A percentile compares a stretch with the other conserved stretches of the same genome.
Conservation (phyloP, 768 basidiomycete genomes). For the Leucogyrophana mollusca region DNA sequence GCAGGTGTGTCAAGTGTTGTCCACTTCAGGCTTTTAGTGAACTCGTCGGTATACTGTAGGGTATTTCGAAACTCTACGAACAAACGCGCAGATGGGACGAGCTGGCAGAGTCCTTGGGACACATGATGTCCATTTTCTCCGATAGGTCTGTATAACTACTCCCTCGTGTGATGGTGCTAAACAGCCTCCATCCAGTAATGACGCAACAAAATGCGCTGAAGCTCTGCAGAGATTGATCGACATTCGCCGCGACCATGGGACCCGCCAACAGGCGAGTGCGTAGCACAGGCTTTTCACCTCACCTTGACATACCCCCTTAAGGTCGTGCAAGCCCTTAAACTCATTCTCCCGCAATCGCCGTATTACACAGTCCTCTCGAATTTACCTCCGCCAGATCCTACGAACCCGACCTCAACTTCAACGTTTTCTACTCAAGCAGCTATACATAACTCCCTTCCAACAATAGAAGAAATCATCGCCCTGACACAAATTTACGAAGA, state of each 20-base stretch:
- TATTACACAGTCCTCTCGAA: slow-evolving; percentile 58
- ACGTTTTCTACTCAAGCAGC: slow-evolving; percentile 57
- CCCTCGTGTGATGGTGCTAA: neutral
- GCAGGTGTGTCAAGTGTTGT: slow-evolving; percentile 55
- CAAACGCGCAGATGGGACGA: slow-evolving; percentile 56
- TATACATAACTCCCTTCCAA: slow-evolving; percentile 66
- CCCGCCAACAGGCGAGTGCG: slow-evolving; percentile 50
- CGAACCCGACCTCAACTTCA: slow-evolving; percentile 64
- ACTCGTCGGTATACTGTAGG: slow-evolving; percentile 42
- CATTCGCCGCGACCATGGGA: slow-evolving; percentile 58
- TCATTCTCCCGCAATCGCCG: slow-evolving; percentile 74
- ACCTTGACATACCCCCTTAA: slow-evolving; percentile 27
- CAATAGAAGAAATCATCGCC: slow-evolving; percentile 68
- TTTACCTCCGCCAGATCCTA: slow-evolving; percentile 75
- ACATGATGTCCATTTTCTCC: slow-evolving; percentile 56
- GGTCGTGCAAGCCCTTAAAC: slow-evolving; percentile 64
- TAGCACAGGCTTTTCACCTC: neutral
- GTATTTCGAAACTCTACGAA: slow-evolving; percentile 73
- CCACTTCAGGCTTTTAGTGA: slow-evolving; percentile 14
- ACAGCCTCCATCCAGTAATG: slow-evolving; percentile 46
- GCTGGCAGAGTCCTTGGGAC: slow-evolving; percentile 50
- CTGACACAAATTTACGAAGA: slow-evolving; percentile 67
- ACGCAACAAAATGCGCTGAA: slow-evolving; percentile 79
- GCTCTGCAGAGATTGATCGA: slow-evolving; percentile 74
- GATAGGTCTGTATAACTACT: slow-evolving; percentile 46